Evolutionary conservation across 2,329 filamentous ascomycete species (phyloP).

Genomic region (Thielaviopsis euricoi): DNA sequence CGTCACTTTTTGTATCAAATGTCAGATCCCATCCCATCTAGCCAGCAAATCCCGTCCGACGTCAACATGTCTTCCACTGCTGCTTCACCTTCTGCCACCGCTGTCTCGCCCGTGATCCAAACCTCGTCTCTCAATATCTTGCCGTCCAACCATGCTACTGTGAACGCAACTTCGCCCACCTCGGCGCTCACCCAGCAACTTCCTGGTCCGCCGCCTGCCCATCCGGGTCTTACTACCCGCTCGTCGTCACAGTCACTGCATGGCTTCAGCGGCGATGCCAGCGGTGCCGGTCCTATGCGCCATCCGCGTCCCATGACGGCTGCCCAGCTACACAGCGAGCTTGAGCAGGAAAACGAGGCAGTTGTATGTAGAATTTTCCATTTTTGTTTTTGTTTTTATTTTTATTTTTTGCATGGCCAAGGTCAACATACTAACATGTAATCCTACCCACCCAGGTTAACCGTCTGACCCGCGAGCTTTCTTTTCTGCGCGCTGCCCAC

Average conservation of each 20-base stretch:
- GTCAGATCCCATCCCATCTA: background rate
- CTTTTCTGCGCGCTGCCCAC: slow-evolving; percentile 56
- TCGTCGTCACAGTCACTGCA: slow-evolving; percentile 8
- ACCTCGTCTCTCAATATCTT: slow-evolving; percentile 37
- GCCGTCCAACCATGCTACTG: slow-evolving; percentile 36
- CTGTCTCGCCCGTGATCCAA: slow-evolving; percentile 14
- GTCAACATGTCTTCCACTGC: slow-evolving; percentile 27
- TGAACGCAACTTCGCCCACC: slow-evolving; percentile 22
- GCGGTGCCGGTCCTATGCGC: slow-evolving; percentile 46
- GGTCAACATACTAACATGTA: background rate
- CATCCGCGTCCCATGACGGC: slow-evolving; percentile 79
- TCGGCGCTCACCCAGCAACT: slow-evolving; percentile 18
- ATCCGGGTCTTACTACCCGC: slow-evolving; percentile 6
- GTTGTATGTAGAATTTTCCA: slow-evolving; percentile 41
- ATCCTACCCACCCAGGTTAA: slow-evolving; percentile 48
- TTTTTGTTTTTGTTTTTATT: background rate
- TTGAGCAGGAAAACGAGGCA: slow-evolving; percentile 91
- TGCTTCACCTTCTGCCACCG: slow-evolving; percentile 12
- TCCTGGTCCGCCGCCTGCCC: slow-evolving; percentile 15
- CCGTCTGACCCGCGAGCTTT: slow-evolving; percentile 76
- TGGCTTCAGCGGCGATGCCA: slow-evolving; percentile 12
- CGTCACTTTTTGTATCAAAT: background rate
- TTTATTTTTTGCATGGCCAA: background rate
- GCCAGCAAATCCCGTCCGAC: slow-evolving; percentile 19
- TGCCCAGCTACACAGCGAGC: slow-evolving; percentile 71